Conservation (phyloP, 2,329 filamentous ascomycete genomes). For the Nothomitra cinnamomea region DNA sequence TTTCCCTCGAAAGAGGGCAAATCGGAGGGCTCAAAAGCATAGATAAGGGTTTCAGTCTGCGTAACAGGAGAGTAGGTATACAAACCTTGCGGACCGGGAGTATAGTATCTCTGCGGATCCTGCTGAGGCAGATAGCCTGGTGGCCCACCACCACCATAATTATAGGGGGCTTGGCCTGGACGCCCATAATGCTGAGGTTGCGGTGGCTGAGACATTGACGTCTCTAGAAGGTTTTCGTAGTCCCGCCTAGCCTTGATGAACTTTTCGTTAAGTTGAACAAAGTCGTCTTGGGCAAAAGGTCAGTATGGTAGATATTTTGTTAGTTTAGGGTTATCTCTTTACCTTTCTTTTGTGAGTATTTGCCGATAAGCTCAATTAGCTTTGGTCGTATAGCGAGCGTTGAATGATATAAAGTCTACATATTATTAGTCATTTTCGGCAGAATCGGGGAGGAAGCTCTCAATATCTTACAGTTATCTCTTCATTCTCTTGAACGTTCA, state of each 20-base stretch:
- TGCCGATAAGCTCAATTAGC: conserved; percentile 93
- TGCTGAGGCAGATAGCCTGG: conserved; percentile 24
- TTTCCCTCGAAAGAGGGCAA: too few relatives aligned
- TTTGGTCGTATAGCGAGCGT: conserved; percentile 90
- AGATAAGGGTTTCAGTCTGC: conserved; percentile 5
- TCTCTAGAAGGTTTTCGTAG: conserved; percentile 89
- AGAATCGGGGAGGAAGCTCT: background rate
- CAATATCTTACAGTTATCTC: conserved; percentile 61
- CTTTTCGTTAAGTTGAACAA: conserved; percentile 96
- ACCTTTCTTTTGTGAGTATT: conserved; percentile 99
- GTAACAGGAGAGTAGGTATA: conserved; percentile 8
- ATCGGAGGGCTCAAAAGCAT: background rate
- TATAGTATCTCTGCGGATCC: conserved; percentile 53
- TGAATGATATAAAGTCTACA: conserved; percentile 58
- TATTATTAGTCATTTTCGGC: background rate
- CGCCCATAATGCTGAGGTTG: conserved; percentile 63
- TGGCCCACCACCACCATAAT: conserved; percentile 7
- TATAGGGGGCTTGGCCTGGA: conserved; percentile 19
- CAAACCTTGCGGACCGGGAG: conserved; percentile 30
- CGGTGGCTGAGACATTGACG: conserved; percentile 89
- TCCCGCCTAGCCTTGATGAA: conserved; percentile 97
- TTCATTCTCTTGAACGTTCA: conserved; percentile 82
- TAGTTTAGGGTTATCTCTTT: conserved; percentile 13
- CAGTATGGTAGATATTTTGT: conserved; percentile 3
- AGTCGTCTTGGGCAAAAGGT: conserved; percentile 53